Conservation (phyloP, 75 land plant genomes). For the Sequoia sempervirens region DNA sequence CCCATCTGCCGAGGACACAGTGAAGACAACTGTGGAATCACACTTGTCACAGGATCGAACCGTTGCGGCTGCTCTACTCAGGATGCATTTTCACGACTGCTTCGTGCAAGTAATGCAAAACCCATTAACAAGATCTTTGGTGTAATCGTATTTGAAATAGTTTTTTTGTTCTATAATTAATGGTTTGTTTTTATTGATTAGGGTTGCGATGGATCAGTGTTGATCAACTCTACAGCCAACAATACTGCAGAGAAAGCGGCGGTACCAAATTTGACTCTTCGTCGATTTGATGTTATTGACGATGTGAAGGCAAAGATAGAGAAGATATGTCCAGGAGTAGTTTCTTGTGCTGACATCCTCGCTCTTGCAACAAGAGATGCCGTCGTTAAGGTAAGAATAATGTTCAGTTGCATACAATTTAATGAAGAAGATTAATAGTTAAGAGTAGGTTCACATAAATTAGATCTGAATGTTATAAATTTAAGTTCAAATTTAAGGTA, state of each 20-base stretch:
- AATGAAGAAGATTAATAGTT: too few relatives aligned
- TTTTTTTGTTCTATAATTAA: too few relatives aligned
- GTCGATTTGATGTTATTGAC: conserved; percentile 48
- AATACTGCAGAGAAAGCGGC: conserved; percentile 35
- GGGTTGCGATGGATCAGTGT: conserved; percentile 4
- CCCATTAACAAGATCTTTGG: too few relatives aligned
- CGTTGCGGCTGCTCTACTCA: conserved; percentile 33
- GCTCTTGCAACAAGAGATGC: neutral
- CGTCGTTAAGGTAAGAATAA: neutral
- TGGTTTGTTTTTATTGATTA: neutral
- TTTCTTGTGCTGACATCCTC: conserved; percentile 7
- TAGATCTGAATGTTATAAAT: too few relatives aligned
- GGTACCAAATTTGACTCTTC: conserved; percentile 31
- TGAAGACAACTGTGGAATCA: conserved; percentile 5
- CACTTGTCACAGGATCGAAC: conserved; percentile 23
- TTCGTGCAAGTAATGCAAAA: conserved; percentile 20
- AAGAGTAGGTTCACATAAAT: too few relatives aligned
- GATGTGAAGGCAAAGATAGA: conserved; percentile 55
- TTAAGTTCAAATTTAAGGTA: too few relatives aligned
- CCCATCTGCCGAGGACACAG: conserved; percentile 21
- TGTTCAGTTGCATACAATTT: too few relatives aligned
- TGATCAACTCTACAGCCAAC: neutral
- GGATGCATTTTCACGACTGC: conserved; percentile 56
- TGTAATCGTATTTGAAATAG: too few relatives aligned
- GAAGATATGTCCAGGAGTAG: neutral